A percentile compares a stretch with the other conserved stretches of the same genome.
phyloP scores from a whole-genome alignment of 805 yeast species.

The Saccharomycopsis malanga region DNA sequence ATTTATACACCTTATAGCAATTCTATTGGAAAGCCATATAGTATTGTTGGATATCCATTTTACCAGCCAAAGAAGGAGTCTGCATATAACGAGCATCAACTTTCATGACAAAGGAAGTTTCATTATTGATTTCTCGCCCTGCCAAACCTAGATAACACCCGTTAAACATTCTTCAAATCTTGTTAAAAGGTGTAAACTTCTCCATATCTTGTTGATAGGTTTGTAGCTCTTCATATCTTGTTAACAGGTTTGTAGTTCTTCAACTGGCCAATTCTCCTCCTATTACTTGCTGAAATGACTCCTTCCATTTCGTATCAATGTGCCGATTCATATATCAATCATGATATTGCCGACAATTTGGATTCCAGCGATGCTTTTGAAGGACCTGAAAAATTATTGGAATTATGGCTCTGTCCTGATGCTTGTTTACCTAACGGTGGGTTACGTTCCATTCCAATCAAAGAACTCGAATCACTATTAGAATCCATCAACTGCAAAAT shows the following conservation, averaged over 20 bases:
- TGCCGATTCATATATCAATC: slow-evolving; percentile 58
- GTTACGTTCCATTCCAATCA: slow-evolving; percentile 56
- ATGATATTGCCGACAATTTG: slow-evolving; percentile 65
- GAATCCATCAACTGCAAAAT: slow-evolving; percentile 85
- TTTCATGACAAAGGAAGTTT: slow-evolving; percentile 31
- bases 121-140: slow-evolving; percentile 31
- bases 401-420: slow-evolving; percentile 74
- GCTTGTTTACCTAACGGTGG: slow-evolving; percentile 33
- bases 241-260: not conserved
- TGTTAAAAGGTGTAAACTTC: too few species aligned
- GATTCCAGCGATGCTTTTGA: slow-evolving; percentile 93
- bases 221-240: not conserved
- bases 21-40: too few species aligned
- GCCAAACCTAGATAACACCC: slow-evolving; percentile 25
- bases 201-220: too few species aligned
- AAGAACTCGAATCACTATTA: slow-evolving; percentile 63
- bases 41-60: too few species aligned
- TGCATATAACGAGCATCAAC: too few species aligned
- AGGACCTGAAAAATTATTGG: slow-evolving; percentile 93
- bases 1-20: too few species aligned
- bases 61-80: too few species aligned
- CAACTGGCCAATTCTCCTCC: too few species aligned
- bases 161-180: too few species aligned
- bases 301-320: slow-evolving; percentile 4
- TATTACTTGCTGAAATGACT: too few species aligned